Conservation (phyloP, 768 basidiomycete genomes). For the Lentinula sp. region DNA sequence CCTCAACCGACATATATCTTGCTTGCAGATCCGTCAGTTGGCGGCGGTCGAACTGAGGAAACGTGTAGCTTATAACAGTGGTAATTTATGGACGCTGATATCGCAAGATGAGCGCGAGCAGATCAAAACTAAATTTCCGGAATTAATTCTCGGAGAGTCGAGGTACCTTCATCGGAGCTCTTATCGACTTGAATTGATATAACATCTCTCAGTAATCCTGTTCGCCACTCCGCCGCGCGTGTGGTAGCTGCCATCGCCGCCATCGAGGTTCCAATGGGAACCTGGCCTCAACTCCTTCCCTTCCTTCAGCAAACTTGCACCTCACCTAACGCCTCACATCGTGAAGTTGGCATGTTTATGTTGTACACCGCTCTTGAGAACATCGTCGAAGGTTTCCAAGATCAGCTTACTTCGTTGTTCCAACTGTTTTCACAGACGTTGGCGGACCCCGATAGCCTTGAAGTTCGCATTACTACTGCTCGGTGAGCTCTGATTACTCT, state of each 20-base stretch:
- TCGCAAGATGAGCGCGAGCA: constrained; percentile 62
- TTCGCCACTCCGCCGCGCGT: constrained; percentile 89
- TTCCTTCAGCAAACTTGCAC: constrained; percentile 78
- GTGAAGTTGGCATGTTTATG: constrained; percentile 90
- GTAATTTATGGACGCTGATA: constrained; percentile 75
- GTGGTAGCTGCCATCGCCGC: constrained; percentile 90
- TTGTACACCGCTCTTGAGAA: constrained; percentile 89
- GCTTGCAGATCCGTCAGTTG: constrained; percentile 82
- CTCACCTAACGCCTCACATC: constrained; percentile 63
- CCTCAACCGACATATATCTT: constrained; percentile 6
- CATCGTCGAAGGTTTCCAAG: constrained; percentile 84
- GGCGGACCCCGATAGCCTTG: constrained; percentile 77
- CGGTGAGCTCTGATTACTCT: constrained; percentile 34
- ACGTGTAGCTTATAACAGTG: constrained; percentile 76
- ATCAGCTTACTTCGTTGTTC: constrained; percentile 70
- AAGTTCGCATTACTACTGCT: constrained; percentile 88
- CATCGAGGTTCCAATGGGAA: constrained; percentile 72
- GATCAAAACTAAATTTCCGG: constrained; percentile 81
- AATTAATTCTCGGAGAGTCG: constrained; percentile 70
- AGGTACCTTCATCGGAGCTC: constrained; percentile 43
- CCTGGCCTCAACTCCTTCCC: constrained; percentile 85
- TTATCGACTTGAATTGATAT: constrained; percentile 11
- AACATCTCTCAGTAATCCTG: constrained; percentile 58
- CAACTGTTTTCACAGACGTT: constrained; percentile 71
- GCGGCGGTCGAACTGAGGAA: constrained; percentile 96